Percentiles rank a stretch among this genome's conserved stretches.
These are phyloP conservation scores for Colletotrichum echinochloae DNA, from an alignment of 2,329 filamentous ascomycete species.

Conservation along the genomic window DNA sequence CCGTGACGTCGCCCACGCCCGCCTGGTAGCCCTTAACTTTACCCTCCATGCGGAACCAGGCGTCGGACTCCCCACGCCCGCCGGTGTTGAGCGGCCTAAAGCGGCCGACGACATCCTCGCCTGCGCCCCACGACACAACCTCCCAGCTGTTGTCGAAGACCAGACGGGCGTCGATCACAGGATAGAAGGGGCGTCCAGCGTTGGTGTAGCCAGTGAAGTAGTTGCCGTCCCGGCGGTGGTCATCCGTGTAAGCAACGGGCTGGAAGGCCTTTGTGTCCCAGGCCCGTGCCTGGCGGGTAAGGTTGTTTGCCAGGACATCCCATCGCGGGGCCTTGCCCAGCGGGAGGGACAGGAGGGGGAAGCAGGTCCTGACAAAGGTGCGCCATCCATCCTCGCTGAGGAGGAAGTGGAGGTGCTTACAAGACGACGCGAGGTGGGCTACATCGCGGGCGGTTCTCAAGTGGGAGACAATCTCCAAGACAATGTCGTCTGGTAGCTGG, in stretches of 20 bases:
- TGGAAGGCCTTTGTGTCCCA: slow-evolving; percentile 63
- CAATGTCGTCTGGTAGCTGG: slow-evolving; percentile 62
- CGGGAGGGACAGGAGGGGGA: slow-evolving; percentile 55
- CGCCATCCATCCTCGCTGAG: slow-evolving; percentile 61
- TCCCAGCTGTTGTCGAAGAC: slow-evolving; percentile 55
- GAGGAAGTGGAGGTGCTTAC: slow-evolving; percentile 54
- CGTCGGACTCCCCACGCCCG: slow-evolving; percentile 32
- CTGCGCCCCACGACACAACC: slow-evolving; percentile 62
- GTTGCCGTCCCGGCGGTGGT: slow-evolving; percentile 43
- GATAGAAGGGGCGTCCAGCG: slow-evolving; percentile 51
- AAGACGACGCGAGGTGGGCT: slow-evolving; percentile 55
- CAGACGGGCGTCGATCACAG: slow-evolving; percentile 60
- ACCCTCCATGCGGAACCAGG: slow-evolving; percentile 50
- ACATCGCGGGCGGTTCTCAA: slow-evolving; percentile 63
- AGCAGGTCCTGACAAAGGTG: slow-evolving; percentile 59
- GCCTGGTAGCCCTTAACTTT: slow-evolving; percentile 52
- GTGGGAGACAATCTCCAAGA: slow-evolving; percentile 61
- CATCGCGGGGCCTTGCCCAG: slow-evolving; percentile 48
- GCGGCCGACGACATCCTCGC: slow-evolving; percentile 62
- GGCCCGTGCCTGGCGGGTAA: slow-evolving; percentile 64
- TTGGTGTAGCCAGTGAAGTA: slow-evolving; percentile 35
- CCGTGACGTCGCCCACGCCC: slow-evolving; percentile 63
- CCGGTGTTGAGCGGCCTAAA: slow-evolving; percentile 48
- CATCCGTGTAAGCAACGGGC: slow-evolving; percentile 44
- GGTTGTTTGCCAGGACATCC: slow-evolving; percentile 55